A percentile compares a stretch with the other conserved stretches of the same genome.
Evolutionary conservation across 2,329 filamentous ascomycete species (phyloP).

Genomic region (Aspergillus ochraceus): DNA sequence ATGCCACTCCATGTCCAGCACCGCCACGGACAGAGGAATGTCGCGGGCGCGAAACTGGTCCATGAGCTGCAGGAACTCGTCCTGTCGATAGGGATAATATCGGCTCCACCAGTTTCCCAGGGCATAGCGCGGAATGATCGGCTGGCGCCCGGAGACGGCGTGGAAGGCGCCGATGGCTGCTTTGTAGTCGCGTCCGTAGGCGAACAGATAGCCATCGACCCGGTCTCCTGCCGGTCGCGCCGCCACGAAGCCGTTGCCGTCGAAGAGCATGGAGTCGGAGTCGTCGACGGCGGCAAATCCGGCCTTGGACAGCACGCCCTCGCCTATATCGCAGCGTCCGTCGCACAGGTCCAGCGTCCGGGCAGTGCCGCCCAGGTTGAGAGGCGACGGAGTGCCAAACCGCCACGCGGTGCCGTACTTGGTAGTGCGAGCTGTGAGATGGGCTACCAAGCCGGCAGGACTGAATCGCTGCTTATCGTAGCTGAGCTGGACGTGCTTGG

Average conservation of each 20-base stretch:
- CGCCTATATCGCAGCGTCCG: constrained; percentile 51
- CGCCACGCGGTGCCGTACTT: constrained; percentile 49
- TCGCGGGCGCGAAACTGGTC: constrained; percentile 53
- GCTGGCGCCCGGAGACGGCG: constrained; percentile 57
- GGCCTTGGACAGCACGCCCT: constrained; percentile 52
- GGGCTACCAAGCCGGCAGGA: constrained; percentile 50
- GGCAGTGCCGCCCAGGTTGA: constrained; percentile 51
- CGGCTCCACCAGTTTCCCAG: constrained; percentile 68
- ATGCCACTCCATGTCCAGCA: constrained; percentile 70
- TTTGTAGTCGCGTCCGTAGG: constrained; percentile 58
- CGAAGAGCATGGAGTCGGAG: constrained; percentile 57
- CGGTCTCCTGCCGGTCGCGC: constrained; percentile 49
- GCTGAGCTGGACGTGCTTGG: constrained; percentile 54
- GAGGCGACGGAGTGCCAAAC: constrained; percentile 45
- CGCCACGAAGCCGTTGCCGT: constrained; percentile 53
- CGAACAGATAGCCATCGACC: constrained; percentile 61
- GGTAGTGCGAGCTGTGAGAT: constrained; percentile 45
- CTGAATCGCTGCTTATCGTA: constrained; percentile 61
- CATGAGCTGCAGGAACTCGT: constrained; percentile 60
- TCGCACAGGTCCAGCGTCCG: constrained; percentile 57
- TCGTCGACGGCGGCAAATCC: constrained; percentile 59
- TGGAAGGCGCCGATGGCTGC: constrained; percentile 57
- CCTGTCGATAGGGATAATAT: constrained; percentile 58
- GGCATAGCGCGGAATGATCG: constrained; percentile 57
- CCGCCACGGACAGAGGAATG: constrained; percentile 60